Base-by-base conservation (phyloP, 495 filamentous ascomycete genomes). In the Neurospora sp. region DNA sequence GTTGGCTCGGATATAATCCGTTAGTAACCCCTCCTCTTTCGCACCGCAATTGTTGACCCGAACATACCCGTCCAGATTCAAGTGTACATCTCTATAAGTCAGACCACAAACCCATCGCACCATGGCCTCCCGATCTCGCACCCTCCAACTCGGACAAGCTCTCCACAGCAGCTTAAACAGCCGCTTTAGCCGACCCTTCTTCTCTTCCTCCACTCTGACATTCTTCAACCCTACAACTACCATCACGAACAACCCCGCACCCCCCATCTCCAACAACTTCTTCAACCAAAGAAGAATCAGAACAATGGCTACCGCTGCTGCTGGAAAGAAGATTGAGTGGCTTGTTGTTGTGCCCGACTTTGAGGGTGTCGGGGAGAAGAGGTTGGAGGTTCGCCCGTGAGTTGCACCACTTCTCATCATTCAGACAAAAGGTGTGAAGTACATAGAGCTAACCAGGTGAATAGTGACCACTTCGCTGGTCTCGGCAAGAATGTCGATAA, bases 291-390 rank as follows among this genome's bases (percentile, higher is more conserved):
- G 49, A 60, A 2, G 8, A 1, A 70, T 40, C 23, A 78, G 74
- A 75, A 82, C 79, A 74, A 87, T 87, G 86, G 80, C 86, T 38
- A 44, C 54, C 14, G 6, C 77, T 9, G 75, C 83, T 70, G 70
- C 77, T 12, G 79, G 83, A 72, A 79, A 80, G 71, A 91, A 91
- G 82, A 84, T 87, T 72, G 94, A 98, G 82, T 98, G 91, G 90
- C 87, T 98, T 11, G 91, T 94, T 76, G 90, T 97, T 72, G 76
- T 95, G 18, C 95, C 94, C 18, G 95, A 98, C 82, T 87, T 90
- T 75, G 86, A 86, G 0, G 91, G 88, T 5, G 86, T 83, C n/a
- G 80, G 91, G 76, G 83, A 86, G 70, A 92, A 91, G 84, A 82
- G 95, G 40, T 79, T 96, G 44, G 88, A 91, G 77, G 89, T 93